Percentiles rank a stretch among this genome's conserved stretches.
Conservation (phyloP, 495 filamentous ascomycete genomes). For the Daldinia childiae region DNA sequence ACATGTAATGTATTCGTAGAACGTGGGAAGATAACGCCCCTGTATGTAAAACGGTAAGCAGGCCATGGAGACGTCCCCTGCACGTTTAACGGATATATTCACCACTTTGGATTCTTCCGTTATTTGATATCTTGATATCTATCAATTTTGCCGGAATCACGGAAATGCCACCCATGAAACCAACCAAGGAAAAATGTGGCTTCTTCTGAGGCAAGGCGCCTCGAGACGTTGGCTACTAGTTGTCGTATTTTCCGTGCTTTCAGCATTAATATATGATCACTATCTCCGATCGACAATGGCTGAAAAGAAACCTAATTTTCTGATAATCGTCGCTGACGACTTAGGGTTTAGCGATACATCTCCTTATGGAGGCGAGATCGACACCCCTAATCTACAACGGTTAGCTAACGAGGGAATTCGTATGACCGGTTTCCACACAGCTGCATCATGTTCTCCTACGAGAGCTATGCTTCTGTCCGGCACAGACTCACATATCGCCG, state of each 20-base stretch:
- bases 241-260: conserved; percentile 25
- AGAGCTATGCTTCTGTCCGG: conserved; percentile 65
- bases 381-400: conserved; percentile 66
- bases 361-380: conserved; percentile 70
- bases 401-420: conserved; percentile 64
- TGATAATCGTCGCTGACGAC: conserved; percentile 69
- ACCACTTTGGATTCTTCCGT: conserved; percentile 31
- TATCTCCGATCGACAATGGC: conserved; percentile 27
- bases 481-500: conserved; percentile 61
- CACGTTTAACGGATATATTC: conserved; percentile 25
- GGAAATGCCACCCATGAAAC: conserved; percentile 10
- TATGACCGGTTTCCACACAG: conserved; percentile 69
- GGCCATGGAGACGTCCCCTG: conserved; percentile 15
- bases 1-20: not conserved
- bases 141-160: conserved; percentile 36
- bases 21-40: not conserved
- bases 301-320: conserved; percentile 57
- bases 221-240: conserved; percentile 9
- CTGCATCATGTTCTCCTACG: conserved; percentile 69
- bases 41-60: not conserved
- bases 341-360: conserved; percentile 69
- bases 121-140: conserved; percentile 17
- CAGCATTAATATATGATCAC: conserved; percentile 24
- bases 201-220: conserved; percentile 18
- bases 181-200: conserved; percentile 23